Evolutionary conservation across 140 eudicot genomes (phyloP).

Genomic region (Oenanthe javanica): DNA sequence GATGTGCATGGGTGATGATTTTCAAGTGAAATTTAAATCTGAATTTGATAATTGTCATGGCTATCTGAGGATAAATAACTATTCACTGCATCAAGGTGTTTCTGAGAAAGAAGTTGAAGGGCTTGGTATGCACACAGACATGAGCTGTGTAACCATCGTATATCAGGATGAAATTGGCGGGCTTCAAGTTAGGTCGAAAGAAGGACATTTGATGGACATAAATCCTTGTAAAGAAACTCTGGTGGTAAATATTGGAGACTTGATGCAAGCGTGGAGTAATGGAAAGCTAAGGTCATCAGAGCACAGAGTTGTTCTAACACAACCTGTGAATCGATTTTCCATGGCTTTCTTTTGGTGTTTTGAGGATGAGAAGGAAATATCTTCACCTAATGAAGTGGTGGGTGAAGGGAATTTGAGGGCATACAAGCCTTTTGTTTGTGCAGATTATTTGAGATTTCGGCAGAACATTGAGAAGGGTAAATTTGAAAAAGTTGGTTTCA

Average conservation of each 20-base stretch:
- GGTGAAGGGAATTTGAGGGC: constrained; percentile 34
- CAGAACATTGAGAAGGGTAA: constrained; percentile 48
- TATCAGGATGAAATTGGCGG: constrained; percentile 57
- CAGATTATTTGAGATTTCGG: constrained; percentile 50
- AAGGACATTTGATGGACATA: constrained; percentile 46
- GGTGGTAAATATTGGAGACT: constrained; percentile 54
- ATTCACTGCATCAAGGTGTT: constrained; percentile 30
- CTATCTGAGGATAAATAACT: constrained; percentile 46
- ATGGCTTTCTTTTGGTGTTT: constrained; percentile 69
- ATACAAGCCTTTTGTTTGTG: constrained; percentile 43
- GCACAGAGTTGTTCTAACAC: constrained; percentile 50
- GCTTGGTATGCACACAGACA: constrained; percentile 69
- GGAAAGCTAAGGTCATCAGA: constrained; percentile 55
- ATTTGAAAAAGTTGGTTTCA: constrained; percentile 66
- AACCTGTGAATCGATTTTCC: constrained; percentile 38
- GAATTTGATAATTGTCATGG: constrained; percentile 54
- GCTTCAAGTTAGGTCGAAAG: constrained; percentile 59
- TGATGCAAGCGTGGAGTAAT: constrained; percentile 69
- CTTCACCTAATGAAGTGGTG: constrained; percentile 48
- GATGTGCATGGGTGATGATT: constrained; percentile 45
- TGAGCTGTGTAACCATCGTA: constrained; percentile 59
- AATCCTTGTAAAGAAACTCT: constrained; percentile 50
- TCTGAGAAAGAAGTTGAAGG: constrained; percentile 40
- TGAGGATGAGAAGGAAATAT: constrained; percentile 50
- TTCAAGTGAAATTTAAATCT: constrained; percentile 27